Evolutionary conservation across 2,329 filamentous ascomycete genomes (phyloP).

Genomic region (Ophiocordyceps robertsii): DNA sequence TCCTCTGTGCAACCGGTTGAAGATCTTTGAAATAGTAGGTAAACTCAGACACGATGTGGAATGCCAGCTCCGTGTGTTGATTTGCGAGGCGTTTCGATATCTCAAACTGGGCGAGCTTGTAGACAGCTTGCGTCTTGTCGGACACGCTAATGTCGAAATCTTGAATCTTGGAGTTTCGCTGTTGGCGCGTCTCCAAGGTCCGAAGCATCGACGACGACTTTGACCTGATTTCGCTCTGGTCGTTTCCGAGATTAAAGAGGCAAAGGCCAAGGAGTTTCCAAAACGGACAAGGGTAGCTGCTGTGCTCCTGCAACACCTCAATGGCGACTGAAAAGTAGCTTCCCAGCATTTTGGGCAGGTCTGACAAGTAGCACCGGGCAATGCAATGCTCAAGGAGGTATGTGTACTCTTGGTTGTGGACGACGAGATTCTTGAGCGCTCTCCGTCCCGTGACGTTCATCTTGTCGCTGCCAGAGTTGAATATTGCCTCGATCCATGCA

Average conservation of each 20-base stretch:
- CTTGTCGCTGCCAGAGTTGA: conserved; percentile 80
- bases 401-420: conserved; percentile 78
- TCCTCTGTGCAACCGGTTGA: conserved; percentile 70
- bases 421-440: conserved; percentile 77
- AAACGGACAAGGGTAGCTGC: conserved; percentile 72
- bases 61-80: conserved; percentile 79
- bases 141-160: conserved; percentile 98
- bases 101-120: conserved; percentile 94
- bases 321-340: conserved; percentile 93
- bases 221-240: conserved; percentile 76
- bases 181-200: conserved; percentile 67
- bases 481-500: conserved; percentile 90
- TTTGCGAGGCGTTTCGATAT: conserved; percentile 83
- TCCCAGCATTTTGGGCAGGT: conserved; percentile 70
- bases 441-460: conserved; percentile 82
- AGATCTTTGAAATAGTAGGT: conserved; percentile 85
- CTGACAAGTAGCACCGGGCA: conserved; percentile 75
- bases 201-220: conserved; percentile 75
- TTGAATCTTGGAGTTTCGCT: conserved; percentile 74
- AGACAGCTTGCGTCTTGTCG: conserved; percentile 95
- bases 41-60: conserved; percentile 92
- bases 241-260: conserved; percentile 84
- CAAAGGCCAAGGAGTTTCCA: conserved; percentile 85
- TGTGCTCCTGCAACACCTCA: conserved; percentile 69
- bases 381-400: conserved; percentile 84